Evolutionary conservation across 2,329 filamentous ascomycete genomes (phyloP).

Genomic region (Colletotrichum falcatum): DNA sequence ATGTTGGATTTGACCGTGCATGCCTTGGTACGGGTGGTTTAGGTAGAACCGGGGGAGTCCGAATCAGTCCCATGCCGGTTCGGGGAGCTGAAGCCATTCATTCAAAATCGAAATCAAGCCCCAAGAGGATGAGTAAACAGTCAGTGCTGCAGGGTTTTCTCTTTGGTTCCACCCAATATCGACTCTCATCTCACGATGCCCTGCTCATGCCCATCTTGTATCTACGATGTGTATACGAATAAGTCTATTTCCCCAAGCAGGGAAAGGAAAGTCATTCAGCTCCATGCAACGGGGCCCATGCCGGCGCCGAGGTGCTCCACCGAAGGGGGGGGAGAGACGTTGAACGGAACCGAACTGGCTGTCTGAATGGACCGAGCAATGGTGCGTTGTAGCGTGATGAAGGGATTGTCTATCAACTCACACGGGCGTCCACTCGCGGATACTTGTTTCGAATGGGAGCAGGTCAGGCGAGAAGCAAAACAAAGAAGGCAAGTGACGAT

Average conservation of each 20-base stretch:
- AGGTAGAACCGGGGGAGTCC: background rate
- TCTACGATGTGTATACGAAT: too few species aligned
- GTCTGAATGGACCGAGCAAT: background rate
- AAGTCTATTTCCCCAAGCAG: constrained; percentile 6
- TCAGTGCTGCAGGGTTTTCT: background rate
- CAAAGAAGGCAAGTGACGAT: too few species aligned
- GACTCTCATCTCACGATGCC: constrained; percentile 10
- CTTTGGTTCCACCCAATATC: background rate
- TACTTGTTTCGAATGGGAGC: background rate
- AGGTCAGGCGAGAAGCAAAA: background rate
- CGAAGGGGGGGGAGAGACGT: background rate
- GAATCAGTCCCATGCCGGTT: background rate
- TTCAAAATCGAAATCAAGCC: too few species aligned
- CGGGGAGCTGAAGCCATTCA: background rate
- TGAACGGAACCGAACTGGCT: background rate
- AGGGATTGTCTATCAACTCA: background rate
- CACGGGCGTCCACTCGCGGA: background rate
- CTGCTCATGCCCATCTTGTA: background rate
- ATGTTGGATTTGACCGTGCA: constrained; percentile 26
- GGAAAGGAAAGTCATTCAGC: constrained; percentile 6
- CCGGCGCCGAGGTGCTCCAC: background rate
- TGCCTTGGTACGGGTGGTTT: too few species aligned
- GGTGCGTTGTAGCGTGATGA: background rate
- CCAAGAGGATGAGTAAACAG: constrained; percentile 9
- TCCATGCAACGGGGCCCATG: background rate